Evolutionary conservation across 176 grass and related monocot genomes (phyloP).

Genomic region (barley (Hordeum vulgare)): DNA sequence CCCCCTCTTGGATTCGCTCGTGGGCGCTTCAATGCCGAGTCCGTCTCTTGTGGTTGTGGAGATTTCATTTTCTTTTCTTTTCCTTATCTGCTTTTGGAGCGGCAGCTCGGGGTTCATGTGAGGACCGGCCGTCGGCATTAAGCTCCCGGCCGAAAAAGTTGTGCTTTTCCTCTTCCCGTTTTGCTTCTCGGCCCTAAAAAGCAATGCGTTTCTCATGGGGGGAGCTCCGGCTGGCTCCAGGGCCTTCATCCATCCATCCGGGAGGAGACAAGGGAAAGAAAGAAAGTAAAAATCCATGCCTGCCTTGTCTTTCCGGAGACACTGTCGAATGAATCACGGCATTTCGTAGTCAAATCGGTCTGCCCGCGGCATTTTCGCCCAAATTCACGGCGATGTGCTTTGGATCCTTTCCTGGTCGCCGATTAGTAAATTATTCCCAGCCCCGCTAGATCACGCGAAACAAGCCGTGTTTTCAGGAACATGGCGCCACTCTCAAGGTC

Average conservation of each 20-base stretch:
- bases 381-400: neutral
- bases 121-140: neutral
- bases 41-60: too few relatives aligned
- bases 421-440: neutral
- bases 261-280: neutral
- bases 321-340: too few relatives aligned
- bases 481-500: slow-evolving; percentile 3
- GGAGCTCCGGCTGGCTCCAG: neutral
- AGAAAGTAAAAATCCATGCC: neutral
- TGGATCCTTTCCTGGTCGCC: neutral
- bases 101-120: slow-evolving; percentile 9
- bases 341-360: neutral
- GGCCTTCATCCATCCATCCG: neutral
- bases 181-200: neutral
- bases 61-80: neutral
- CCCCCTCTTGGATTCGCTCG: neutral
- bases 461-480: slow-evolving; percentile 4
- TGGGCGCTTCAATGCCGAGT: neutral
- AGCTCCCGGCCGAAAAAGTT: neutral
- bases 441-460: slow-evolving; percentile 10
- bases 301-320: neutral
- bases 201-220: neutral
- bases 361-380: neutral
- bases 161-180: neutral
- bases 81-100: neutral